Base-by-base conservation (phyloP, 257 asterid genomes). In the Solanum bulbocastanum region DNA sequence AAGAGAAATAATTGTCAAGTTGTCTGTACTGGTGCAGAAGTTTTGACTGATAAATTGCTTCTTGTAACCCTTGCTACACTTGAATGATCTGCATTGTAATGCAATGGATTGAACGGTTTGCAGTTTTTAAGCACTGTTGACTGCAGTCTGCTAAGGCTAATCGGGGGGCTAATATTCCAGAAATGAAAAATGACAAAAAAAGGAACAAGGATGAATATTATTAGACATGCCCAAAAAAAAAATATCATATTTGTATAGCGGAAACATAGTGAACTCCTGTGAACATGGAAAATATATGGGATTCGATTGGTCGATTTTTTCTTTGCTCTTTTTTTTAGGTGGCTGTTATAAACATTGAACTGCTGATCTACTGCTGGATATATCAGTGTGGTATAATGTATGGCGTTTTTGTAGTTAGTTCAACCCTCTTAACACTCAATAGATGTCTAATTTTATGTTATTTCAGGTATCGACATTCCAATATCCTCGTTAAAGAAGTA, bases 401-500 rank as follows among this genome's bases (percentile, higher is more conserved):
- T 83, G 72, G 39, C 49, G 42, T 40, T 36, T 16, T 81, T 46
- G 23, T 23, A 18, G 60, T 83, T 56, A 44, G 40, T 30, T 32
- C 56, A 4, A 22, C 27, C 22, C 74, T 86, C 85, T 36, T 85
- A 66, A 32, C 89, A 12, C 69, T 79, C 71, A 23, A 60, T 74
- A 88, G 87, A 76, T 83, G 36, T 82, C 32, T 52, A 86, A 23
- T 20, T 35, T 36, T 46, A 84, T 74, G n/a, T 5, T 84, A 73
- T 87, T 87, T 86, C 94, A 96, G 99, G 99, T 83, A 86, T 95
- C 58, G 90, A 93, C 82, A 89, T 93, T 87, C 99, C 98, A 2
- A 14, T 93, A 83, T 91, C 96, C 89, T 95, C 95, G 32, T 85
- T 96, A 88, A 97, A 92, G 93, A 91, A 91, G 86, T 95, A 93